Evolutionary conservation across 768 basidiomycete species (phyloP).

Genomic region (Kwoniella shandongensis): DNA sequence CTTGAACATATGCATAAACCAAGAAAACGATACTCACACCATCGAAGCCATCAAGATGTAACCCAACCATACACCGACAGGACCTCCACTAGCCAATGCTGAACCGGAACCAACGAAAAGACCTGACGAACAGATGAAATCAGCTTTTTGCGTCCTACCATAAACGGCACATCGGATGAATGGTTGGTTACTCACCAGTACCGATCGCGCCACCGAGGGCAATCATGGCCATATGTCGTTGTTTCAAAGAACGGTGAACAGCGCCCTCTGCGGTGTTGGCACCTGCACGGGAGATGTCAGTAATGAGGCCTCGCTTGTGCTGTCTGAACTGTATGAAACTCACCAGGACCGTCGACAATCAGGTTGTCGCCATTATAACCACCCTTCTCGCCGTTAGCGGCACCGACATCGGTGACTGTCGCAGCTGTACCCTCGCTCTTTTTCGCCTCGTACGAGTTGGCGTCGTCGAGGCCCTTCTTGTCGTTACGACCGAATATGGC

Average conservation of each 20-base stretch:
- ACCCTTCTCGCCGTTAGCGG: conserved; percentile 18
- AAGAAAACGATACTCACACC: conserved; percentile 43
- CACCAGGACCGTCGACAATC: conserved; percentile 30
- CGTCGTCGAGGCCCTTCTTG: too few relatives aligned
- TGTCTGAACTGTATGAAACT: conserved; percentile 1
- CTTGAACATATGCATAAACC: too few relatives aligned
- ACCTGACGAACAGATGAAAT: conserved; percentile 39
- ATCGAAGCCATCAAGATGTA: conserved; percentile 50
- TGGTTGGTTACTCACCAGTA: conserved; percentile 32
- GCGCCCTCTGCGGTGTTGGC: conserved; percentile 29
- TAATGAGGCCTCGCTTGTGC: not conserved
- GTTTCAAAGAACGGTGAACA: conserved; percentile 50
- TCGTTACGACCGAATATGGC: too few relatives aligned
- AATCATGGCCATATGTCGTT: conserved; percentile 53
- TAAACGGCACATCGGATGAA: not conserved
- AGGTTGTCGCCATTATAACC: conserved; percentile 19
- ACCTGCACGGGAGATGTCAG: not conserved
- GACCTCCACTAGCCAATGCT: conserved; percentile 44
- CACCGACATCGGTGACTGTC: conserved; percentile 2
- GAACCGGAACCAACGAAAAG: conserved; percentile 50
- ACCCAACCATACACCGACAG: conserved; percentile 49
- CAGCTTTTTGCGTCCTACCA: too few relatives aligned
- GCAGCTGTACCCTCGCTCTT: not conserved
- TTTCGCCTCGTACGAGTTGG: too few relatives aligned
- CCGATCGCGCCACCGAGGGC: conserved; percentile 53